Evolutionary conservation across 768 basidiomycete genomes (phyloP).

Genomic region (Podaxis pistillaris): DNA sequence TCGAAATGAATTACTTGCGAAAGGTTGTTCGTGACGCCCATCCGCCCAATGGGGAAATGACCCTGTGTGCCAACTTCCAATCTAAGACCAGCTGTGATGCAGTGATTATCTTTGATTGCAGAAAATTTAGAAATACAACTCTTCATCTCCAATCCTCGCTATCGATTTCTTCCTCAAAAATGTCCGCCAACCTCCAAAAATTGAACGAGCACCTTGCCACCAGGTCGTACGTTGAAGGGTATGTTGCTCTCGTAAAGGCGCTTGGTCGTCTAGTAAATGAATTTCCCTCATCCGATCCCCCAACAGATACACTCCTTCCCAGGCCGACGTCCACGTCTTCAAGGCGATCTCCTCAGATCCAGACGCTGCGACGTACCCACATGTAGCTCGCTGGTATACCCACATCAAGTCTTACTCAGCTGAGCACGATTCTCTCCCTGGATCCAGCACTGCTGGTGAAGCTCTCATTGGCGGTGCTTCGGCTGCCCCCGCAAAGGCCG

Average conservation of each 20-base stretch:
- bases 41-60: not conserved
- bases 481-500: constrained; percentile 44
- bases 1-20: not conserved
- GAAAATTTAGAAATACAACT: constrained; percentile 13
- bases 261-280: not conserved
- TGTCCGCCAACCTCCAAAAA: constrained; percentile 67
- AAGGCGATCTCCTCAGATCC: constrained; percentile 73
- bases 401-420: constrained; percentile 87
- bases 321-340: constrained; percentile 93
- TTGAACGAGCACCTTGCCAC: constrained; percentile 87
- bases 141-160: constrained; percentile 23
- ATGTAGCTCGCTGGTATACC: constrained; percentile 87
- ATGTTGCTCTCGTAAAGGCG: constrained; percentile 31
- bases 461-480: constrained; percentile 58
- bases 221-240: constrained; percentile 93
- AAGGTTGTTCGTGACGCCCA: not conserved
- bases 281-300: constrained; percentile 13
- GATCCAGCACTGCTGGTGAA: constrained; percentile 81
- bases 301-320: constrained; percentile 83
- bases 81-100: constrained; percentile 16
- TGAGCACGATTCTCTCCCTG: constrained; percentile 78
- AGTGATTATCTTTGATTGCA: constrained; percentile 16
- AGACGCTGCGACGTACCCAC: constrained; percentile 60
- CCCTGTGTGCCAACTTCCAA: not conserved
- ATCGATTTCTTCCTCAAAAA: constrained; percentile 29